These are phyloP conservation scores for Canavalia gladiata DNA, from an alignment of 306 rosid species.

Conservation along the genomic window DNA sequence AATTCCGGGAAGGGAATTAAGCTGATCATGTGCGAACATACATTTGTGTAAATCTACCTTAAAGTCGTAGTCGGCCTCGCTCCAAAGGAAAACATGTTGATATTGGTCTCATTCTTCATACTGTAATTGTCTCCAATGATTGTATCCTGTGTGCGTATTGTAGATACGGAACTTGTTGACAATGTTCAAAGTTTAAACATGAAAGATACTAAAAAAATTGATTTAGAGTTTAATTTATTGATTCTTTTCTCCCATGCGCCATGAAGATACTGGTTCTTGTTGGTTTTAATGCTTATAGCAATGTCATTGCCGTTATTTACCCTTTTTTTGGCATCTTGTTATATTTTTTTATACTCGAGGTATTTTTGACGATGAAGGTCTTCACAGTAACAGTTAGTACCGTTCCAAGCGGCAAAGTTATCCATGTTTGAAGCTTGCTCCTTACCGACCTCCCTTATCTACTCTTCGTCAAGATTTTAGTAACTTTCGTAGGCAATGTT, in stretches of 20 bases:
- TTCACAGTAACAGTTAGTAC: not conserved
- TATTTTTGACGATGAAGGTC: conserved; percentile 10
- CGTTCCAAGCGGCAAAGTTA: not conserved
- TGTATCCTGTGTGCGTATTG: conserved; percentile 64
- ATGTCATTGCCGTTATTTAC: not conserved
- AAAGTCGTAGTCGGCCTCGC: conserved; percentile 34
- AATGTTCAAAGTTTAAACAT: conserved; percentile 53
- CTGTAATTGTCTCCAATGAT: conserved; percentile 55
- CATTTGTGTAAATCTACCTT: conserved; percentile 42
- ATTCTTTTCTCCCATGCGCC: conserved; percentile 42
- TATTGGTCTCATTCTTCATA: conserved; percentile 46
- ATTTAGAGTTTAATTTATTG: conserved; percentile 44
- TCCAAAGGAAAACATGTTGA: conserved; percentile 42
- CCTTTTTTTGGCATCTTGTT: not conserved
- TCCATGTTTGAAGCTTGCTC: not conserved
- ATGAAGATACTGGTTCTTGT: conserved; percentile 27
- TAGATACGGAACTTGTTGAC: conserved; percentile 64
- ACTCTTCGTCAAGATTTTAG: not conserved
- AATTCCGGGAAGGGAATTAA: conserved; percentile 45
- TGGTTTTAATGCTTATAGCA: conserved; percentile 28
- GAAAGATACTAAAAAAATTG: conserved; percentile 45
- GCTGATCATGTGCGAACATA: conserved; percentile 46
- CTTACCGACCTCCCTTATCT: not conserved
- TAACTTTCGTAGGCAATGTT: not conserved
- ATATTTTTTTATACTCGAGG: conserved; percentile 25